phyloP scores from a whole-genome alignment of 805 yeast genomes.

The Metschnikowia dekortorum region DNA sequence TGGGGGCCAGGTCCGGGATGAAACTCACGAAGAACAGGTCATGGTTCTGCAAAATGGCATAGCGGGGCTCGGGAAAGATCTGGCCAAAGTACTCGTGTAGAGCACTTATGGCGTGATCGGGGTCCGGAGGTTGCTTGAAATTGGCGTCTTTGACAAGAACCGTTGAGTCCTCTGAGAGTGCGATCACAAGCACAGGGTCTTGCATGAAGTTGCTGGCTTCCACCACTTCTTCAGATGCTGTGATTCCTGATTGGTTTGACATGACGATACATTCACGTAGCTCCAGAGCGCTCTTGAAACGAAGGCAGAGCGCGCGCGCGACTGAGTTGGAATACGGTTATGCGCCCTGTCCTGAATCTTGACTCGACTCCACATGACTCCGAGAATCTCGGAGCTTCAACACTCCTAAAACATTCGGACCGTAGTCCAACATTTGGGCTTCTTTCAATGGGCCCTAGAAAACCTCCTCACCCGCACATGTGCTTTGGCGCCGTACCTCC shows the following conservation, averaged over 20 bases:
- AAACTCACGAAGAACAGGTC: slow-evolving; percentile 60
- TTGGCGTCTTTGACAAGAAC: slow-evolving; percentile 27
- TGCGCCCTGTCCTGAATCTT: too few species aligned
- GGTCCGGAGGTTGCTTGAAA: slow-evolving; percentile 14
- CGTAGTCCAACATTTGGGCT: too few species aligned
- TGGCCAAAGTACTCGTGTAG: slow-evolving; percentile 20
- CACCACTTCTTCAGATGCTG: slow-evolving; percentile 39
- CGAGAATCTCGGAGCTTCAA: too few species aligned
- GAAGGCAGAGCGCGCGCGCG: too few species aligned
- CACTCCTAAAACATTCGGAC: too few species aligned
- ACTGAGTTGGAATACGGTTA: too few species aligned
- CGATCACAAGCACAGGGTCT: slow-evolving; percentile 25
- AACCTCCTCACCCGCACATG: too few species aligned
- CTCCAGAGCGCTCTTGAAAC: too few species aligned
- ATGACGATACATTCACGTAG: slow-evolving; percentile 13
- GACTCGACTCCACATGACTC: too few species aligned
- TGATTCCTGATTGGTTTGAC: slow-evolving; percentile 44
- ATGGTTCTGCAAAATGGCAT: slow-evolving; percentile 25
- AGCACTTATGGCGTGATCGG: slow-evolving; percentile 17
- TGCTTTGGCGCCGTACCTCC: too few species aligned
- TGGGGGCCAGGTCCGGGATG: slow-evolving; percentile 83
- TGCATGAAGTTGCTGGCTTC: slow-evolving; percentile 39
- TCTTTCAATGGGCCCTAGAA: too few species aligned
- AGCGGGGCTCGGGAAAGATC: slow-evolving; percentile 34
- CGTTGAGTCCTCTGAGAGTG: slow-evolving; percentile 31